Base-by-base conservation (phyloP, 2,329 filamentous ascomycete genomes). In the Aspergillus carbonarius region DNA sequence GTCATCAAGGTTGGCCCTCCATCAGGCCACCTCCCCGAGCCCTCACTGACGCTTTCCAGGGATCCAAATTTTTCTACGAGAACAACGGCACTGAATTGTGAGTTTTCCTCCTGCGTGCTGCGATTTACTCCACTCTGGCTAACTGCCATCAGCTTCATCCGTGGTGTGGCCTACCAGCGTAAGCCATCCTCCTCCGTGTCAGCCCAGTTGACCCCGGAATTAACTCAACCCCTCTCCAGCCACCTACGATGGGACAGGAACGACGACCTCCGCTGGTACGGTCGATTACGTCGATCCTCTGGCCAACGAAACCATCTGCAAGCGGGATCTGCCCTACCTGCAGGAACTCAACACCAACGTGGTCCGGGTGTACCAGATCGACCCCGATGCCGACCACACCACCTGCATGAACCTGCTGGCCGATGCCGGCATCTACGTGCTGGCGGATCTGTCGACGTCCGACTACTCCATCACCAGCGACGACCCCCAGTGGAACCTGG, bases 321-420 rank as follows among this genome's bases (percentile, higher is more conserved):
- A 84, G 73, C 90, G 93, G 67, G 93, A 98, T 73, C 83, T 98
- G 44, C 91, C 92, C 42, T 85, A 89, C 66, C 83, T 98, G 63
- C 74, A 85, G 73, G 82, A 91, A 75, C 84, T 96, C 60, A 83
- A 86, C 62, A 96, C 92, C 76, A 98, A 98, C 81, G 86, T 87
- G 67, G 93, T 98, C 76, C 92, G 93, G 76, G 92, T 93, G 44
- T 98, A 98, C 76, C 92, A 93, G 70, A 85, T 98, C 70, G 85
- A 98, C 78, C 90, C 93, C 9, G 85, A 82, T 4, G 76, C 82
- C 64, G 82, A 96, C 78, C 93, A 98, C 80, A 80, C 82, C 51
- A 82, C 80, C 37, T 98, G 93, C 81, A 97, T 98, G 92, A 79
- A 83, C 67, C 75, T 91, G 66, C 85, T 98, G 46, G 83, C 88